These are phyloP conservation scores for Salix caprea DNA, from an alignment of 345 rosid species.

Conservation along the genomic window DNA sequence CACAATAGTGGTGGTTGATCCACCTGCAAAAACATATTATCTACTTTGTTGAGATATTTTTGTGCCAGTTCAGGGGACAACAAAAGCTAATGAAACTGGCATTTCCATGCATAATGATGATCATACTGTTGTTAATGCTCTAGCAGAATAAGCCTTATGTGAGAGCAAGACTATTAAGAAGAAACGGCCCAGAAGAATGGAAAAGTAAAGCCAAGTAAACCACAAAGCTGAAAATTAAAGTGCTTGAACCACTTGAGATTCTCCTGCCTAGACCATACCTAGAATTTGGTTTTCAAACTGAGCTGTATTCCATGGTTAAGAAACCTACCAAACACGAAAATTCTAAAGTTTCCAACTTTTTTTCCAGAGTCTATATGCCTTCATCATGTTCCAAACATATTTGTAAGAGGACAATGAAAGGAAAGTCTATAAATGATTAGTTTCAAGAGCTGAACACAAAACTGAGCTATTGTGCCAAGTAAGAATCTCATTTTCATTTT, in stretches of 20 bases:
- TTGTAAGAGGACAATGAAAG: background rate
- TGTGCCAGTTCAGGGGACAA: background rate
- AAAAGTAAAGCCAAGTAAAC: background rate
- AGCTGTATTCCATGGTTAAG: background rate
- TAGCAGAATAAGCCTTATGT: background rate
- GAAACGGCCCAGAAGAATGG: background rate
- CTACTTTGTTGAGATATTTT: constrained; percentile 5
- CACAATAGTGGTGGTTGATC: constrained; percentile 97
- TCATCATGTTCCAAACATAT: no score
- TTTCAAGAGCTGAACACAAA: background rate
- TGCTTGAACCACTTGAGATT: background rate
- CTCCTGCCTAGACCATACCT: background rate
- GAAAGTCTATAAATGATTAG: background rate
- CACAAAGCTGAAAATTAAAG: background rate
- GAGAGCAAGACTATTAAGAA: background rate
- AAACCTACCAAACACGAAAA: background rate
- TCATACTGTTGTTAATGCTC: background rate
- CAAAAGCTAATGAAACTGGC: background rate
- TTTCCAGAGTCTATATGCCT: background rate
- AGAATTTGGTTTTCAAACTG: background rate
- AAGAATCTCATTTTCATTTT: background rate
- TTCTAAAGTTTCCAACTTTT: background rate
- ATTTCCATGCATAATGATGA: background rate
- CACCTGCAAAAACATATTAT: constrained; percentile 61
- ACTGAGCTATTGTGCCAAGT: background rate